Evolutionary conservation across 257 asterid genomes (phyloP), one percentile per base, ranked within the genome.

Genomic region (Solanum infundibuliforme): DNA sequence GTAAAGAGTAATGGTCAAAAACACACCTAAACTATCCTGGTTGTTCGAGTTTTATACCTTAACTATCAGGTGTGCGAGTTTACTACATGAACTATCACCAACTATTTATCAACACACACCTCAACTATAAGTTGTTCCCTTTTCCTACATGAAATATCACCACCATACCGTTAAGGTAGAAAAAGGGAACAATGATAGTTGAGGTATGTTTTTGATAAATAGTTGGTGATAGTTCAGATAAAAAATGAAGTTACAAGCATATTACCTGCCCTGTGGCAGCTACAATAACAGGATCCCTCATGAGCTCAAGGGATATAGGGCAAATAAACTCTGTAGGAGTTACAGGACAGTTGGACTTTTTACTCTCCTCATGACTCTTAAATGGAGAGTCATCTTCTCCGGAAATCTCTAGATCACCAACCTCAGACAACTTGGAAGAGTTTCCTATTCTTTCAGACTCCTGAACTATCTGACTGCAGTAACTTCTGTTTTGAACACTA

Each of bases 271-370:
- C 99, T 1, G 99, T 97, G 68, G 84, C 65, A 41, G 99, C 94
- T 60, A 95, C 99, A 90, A 95, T 94, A 66, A 97, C 99, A 3
- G 99, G 99, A 91, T 97, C 98, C 91, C 96, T 92, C 99, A 97
- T 95, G 76, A 97, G 93, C 87, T 97, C 99, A 83, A 97, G 98
- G 36, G 99, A 95, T 83, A 97, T 95, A n/a, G 99, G 99, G 89
- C 99, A 97, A 46, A 87, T 96, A 86, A 93, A 96, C 89, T 97
- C 99, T 25, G 91, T 95, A 5, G 98, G 99, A 89, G 95, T 90
- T 35, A 90, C 90, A 74, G 94, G 92, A 91, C 91, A 91, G 88
- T 94, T 94, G 3, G 88, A 76, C 92, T 95, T 92, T 89, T 92
- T 92, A 92, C 91, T 94, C 92, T 93, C 96, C 18, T 93, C 96